Conservation (phyloP, 2,329 filamentous ascomycete genomes). For the Alternaria arbusti region DNA sequence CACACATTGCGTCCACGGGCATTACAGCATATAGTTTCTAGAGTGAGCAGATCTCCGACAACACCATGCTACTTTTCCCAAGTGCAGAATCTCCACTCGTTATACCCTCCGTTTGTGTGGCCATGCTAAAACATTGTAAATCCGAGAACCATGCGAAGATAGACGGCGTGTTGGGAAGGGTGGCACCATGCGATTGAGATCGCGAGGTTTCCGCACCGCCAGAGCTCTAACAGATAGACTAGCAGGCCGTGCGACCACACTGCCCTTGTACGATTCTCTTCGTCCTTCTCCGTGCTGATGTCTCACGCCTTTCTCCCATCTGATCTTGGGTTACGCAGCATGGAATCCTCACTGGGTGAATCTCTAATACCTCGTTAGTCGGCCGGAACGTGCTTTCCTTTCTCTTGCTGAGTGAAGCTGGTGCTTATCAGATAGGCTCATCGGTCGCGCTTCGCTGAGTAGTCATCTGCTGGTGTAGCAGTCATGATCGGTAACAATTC, state of each 20-base stretch:
- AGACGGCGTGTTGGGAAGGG: background rate
- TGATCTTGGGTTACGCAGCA: background rate
- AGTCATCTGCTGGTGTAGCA: slow-evolving; percentile 1
- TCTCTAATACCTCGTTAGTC: background rate
- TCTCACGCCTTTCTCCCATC: background rate
- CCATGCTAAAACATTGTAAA: background rate
- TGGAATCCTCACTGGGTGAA: background rate
- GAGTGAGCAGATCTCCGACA: background rate
- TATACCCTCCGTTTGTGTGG: background rate
- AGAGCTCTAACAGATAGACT: background rate
- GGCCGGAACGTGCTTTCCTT: background rate
- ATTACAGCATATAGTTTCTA: background rate
- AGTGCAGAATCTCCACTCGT: background rate
- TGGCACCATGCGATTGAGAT: background rate
- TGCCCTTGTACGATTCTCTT: background rate
- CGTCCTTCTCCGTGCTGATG: background rate
- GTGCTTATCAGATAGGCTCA: background rate
- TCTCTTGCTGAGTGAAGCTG: background rate
- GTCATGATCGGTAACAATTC: slow-evolving; percentile 1
- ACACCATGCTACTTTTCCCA: background rate
- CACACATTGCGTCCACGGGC: background rate
- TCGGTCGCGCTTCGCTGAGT: background rate
- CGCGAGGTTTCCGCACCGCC: background rate
- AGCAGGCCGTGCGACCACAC: background rate
- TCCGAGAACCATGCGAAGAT: background rate